Evolutionary conservation across 331 rosid species (phyloP).

Genomic region (Telfairia occidentalis): DNA sequence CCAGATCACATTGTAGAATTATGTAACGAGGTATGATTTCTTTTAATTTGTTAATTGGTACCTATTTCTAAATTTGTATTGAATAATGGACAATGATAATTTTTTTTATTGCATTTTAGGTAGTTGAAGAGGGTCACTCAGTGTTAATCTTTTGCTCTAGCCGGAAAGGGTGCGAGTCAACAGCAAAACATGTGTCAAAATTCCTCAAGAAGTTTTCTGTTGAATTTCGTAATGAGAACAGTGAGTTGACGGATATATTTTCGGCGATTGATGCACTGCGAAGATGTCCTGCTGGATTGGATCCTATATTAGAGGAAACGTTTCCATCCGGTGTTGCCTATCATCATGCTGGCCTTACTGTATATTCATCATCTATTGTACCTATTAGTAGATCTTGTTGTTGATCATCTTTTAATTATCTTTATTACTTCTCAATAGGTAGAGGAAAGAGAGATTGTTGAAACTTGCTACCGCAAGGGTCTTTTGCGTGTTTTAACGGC

Average conservation of each 20-base stretch:
- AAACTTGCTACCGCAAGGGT: conserved; percentile 88
- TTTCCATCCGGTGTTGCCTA: conserved; percentile 87
- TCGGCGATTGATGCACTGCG: conserved; percentile 66
- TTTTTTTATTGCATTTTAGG: conserved; percentile 37
- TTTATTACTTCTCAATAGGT: conserved; percentile 35
- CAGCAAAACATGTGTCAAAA: conserved; percentile 76
- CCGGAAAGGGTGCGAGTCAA: conserved; percentile 96
- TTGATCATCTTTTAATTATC: conserved; percentile 2
- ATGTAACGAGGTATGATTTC: conserved; percentile 68
- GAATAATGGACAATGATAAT: conserved; percentile 15
- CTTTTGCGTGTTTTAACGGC: conserved; percentile 89
- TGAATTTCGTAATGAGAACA: conserved; percentile 28
- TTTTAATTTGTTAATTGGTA: conserved; percentile 6
- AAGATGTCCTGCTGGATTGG: conserved; percentile 84
- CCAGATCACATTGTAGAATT: conserved; percentile 95
- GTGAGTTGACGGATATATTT: conserved; percentile 51
- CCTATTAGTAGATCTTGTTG: conserved; percentile 9
- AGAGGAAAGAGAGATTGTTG: conserved; percentile 91
- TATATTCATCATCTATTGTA: conserved; percentile 16
- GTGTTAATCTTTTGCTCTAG: conserved; percentile 93
- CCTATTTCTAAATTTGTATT: conserved; percentile 17
- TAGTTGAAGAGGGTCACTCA: conserved; percentile 91
- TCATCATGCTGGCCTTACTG: conserved; percentile 99
- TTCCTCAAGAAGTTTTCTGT: conserved; percentile 51
- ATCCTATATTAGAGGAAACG: conserved; percentile 79